Evolutionary conservation across 106 monocot genomes (phyloP).

Genomic region (Gastrodia elata): DNA sequence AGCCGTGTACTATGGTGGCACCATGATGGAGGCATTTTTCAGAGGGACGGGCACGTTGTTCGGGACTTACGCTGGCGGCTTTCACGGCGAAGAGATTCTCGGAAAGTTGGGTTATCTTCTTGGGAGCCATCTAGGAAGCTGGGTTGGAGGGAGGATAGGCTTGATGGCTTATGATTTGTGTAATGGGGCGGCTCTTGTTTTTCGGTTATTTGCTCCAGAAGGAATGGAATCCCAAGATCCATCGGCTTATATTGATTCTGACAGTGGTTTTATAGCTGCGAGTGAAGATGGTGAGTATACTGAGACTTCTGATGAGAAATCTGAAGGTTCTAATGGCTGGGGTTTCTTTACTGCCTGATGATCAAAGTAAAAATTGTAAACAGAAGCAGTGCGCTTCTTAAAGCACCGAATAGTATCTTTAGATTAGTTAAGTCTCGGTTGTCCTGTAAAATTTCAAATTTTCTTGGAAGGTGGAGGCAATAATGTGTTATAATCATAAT

Average conservation of each 20-base stretch:
- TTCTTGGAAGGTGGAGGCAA: no score
- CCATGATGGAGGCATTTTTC: slow-evolving; percentile 60
- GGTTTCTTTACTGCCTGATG: slow-evolving; percentile 20
- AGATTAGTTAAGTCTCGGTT: no score
- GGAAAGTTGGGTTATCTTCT: slow-evolving; percentile 62
- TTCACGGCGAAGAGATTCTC: slow-evolving; percentile 58
- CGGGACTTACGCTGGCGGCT: slow-evolving; percentile 65
- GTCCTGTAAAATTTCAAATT: no score
- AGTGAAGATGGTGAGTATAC: slow-evolving; percentile 14
- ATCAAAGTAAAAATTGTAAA: no score
- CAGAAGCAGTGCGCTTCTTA: neutral
- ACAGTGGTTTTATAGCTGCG: slow-evolving; percentile 8
- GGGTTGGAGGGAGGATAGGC: slow-evolving; percentile 78
- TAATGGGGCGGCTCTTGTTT: slow-evolving; percentile 37
- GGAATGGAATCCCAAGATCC: neutral
- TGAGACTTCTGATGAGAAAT: slow-evolving; percentile 15
- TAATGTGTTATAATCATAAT: no score
- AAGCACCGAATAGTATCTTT: neutral
- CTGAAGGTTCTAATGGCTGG: slow-evolving; percentile 26
- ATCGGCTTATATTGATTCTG: slow-evolving; percentile 6
- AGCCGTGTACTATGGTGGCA: slow-evolving; percentile 65
- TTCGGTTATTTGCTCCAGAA: slow-evolving; percentile 25
- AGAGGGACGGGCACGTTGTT: slow-evolving; percentile 63
- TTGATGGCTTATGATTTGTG: slow-evolving; percentile 78
- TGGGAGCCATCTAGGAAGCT: slow-evolving; percentile 82